These are phyloP conservation scores for Sclerospora graminicola DNA, from an alignment of 352 stramenopile genomes.

Conservation along the genomic window DNA sequence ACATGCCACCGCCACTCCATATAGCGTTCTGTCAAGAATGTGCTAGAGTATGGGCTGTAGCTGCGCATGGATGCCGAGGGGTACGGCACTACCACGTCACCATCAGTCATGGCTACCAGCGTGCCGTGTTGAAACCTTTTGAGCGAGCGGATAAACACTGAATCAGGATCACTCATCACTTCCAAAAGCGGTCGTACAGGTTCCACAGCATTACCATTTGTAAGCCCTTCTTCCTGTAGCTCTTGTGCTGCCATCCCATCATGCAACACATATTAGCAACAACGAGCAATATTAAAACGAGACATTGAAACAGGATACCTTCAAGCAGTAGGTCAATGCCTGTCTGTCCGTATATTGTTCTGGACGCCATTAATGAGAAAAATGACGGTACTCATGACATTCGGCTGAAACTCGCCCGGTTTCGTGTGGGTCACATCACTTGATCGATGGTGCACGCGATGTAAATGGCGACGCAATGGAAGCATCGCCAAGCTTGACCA, in stretches of 20 bases:
- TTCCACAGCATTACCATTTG: slow-evolving; percentile 3
- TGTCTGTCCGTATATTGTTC: slow-evolving; percentile 61
- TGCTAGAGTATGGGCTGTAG: slow-evolving; percentile 52
- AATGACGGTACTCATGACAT: too few species aligned
- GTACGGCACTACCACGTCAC: slow-evolving; percentile 64
- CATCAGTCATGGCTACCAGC: slow-evolving; percentile 65
- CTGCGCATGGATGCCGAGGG: slow-evolving; percentile 61
- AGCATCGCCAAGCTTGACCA: slow-evolving; percentile 98
- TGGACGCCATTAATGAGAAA: too few species aligned
- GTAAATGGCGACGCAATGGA: slow-evolving; percentile 99
- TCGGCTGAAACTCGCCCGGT: too few species aligned
- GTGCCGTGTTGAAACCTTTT: slow-evolving; percentile 48
- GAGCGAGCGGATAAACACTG: slow-evolving; percentile 37
- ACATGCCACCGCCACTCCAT: slow-evolving; percentile 62
- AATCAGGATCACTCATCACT: slow-evolving; percentile 51
- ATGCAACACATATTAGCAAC: background rate
- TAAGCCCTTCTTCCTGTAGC: slow-evolving; percentile 7
- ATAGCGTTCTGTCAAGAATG: slow-evolving; percentile 39
- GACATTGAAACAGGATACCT: slow-evolving; percentile 10
- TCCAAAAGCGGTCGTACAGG: slow-evolving; percentile 34
- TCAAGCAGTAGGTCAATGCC: slow-evolving; percentile 64
- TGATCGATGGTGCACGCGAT: slow-evolving; percentile 87
- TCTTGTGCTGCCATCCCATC: slow-evolving; percentile 8
- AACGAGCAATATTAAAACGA: background rate
- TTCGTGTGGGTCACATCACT: too few species aligned